Evolutionary conservation across 495 filamentous ascomycete species (phyloP), one percentile per base, ranked within the genome.

Genomic region (Rostrohypoxylon terebratum): DNA sequence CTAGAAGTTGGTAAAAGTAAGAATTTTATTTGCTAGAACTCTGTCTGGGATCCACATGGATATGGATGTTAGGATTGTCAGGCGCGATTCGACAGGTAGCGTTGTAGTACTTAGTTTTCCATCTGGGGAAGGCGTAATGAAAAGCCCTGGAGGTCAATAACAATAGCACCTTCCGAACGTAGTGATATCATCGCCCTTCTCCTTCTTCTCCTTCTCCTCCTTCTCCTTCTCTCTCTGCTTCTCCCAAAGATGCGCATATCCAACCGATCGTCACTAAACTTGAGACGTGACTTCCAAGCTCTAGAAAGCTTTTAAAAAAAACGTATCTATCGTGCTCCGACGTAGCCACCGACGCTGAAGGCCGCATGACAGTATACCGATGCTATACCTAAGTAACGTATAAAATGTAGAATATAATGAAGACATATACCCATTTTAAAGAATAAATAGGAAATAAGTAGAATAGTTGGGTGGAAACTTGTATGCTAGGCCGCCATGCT

Each of bases 111-210:
- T 69, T 57, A 45, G 59, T 33, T 25, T 67, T 65, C 71, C 67
- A 54, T 69, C 71, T 59, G 42, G 55, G 66, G 71, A 66, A 74
- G 71, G 67, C 61, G 66, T 69, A 55, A 57, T 2, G 53, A 13
- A 44, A 69, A 48, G 6, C 28, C 28, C 28, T 28, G 28, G 28
- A 28, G 31, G 58, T 25, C 61, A 66, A 66, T 59, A 66, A 21
- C 71, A 66, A 66, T 59, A 66, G 16, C 71, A 74, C 71, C 71
- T 74, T 69, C 71, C 71, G 50, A 74, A 70, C 66, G 45, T 63
- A 74, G 71, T 62, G 55, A 66, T 59, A 74, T 63, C 58, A 53
- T 69, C 40, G 34, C 57, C 71, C 55, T 9, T 63, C 50, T 21
- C 42, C 38, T 28, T n/a, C 34, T 50, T n/a, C 31, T n/a, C 62